Evolutionary conservation across 2,329 filamentous ascomycete species (phyloP), one percentile per base, ranked within the genome.

Genomic region (Pseudogymnoascus sp.): DNA sequence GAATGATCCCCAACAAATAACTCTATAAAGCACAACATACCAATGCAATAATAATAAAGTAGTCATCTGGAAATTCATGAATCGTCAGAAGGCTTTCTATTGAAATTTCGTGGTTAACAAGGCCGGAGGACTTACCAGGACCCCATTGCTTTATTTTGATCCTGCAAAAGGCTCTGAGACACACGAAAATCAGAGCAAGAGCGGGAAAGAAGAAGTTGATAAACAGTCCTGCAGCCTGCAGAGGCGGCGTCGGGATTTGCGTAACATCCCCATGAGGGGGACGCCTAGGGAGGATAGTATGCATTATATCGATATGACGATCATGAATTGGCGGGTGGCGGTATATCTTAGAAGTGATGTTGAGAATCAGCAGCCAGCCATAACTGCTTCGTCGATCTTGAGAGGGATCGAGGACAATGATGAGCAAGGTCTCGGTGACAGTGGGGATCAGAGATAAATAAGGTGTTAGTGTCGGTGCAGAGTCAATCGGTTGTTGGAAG

Each of bases 131-230:
- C 34, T 63, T 20, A 65, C 72, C 70, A 70, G 58, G 66, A 63
- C 16, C 72, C 70, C 41, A 70, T 22, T 69, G 68, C 47, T 68
- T 67, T 9, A 65, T 70, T 14, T 71, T 43, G 8, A 72, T 67
- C 16, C 67, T 68, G 28, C 12, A 69, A 72, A 8, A 70, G 59
- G 9, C 72, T 64, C 54, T 73, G 61, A 1, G 59, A 54, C 9
- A 70, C 67, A 2, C 69, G 54, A 54, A 54, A 1, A 73, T 43
- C 47, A 71, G 61, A 11, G 71, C 69, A 12, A 74, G 30, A 4
- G 62, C 60, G 1, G 73, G 72, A 14, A 74, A 72, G 50, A 73
- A 61, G 62, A 74, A 72, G 16, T 71, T 65, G 38, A 74, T 64
- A 39, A 69, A 68, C 3, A 74, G 60, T 1, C 67, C 72, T 8